A percentile compares a stretch with the other conserved stretches of the same genome.
These are phyloP conservation scores for Cladosporium sp. DNA, from an alignment of 2,329 filamentous ascomycete species.

Conservation along the genomic window DNA sequence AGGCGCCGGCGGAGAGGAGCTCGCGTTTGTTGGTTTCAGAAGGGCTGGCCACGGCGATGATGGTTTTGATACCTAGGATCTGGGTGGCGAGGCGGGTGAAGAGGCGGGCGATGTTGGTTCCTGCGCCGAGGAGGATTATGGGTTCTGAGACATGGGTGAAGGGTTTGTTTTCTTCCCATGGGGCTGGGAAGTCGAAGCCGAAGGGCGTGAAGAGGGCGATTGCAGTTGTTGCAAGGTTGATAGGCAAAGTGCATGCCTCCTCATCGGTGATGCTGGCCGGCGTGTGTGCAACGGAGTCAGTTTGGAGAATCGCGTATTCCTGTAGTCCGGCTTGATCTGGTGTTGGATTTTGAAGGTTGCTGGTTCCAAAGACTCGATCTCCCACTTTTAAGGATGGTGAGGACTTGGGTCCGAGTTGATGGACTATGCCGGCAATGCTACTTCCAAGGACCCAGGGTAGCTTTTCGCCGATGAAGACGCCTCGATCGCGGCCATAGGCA, in stretches of 20 bases:
- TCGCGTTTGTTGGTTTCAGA: neutral
- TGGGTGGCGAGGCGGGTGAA: slow-evolving; percentile 16
- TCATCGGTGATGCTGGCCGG: neutral
- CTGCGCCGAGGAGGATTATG: neutral
- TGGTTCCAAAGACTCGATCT: slow-evolving; percentile 19
- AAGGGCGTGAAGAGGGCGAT: neutral
- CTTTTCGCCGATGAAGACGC: slow-evolving; percentile 19
- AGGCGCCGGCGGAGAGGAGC: neutral
- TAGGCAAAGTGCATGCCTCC: neutral
- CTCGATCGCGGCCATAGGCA: slow-evolving; percentile 23
- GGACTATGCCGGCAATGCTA: slow-evolving; percentile 19
- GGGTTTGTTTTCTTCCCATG: neutral
- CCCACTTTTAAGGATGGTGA: slow-evolving; percentile 8
- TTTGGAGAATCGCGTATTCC: neutral
- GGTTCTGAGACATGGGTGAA: neutral
- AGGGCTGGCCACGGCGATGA: neutral
- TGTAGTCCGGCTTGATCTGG: neutral
- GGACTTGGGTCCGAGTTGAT: neutral
- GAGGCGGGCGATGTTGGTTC: slow-evolving; percentile 20
- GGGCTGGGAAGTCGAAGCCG: slow-evolving; percentile 2
- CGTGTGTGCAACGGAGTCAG: neutral
- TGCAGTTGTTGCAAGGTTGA: neutral
- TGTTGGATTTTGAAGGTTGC: slow-evolving; percentile 12
- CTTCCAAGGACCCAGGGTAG: slow-evolving; percentile 18
- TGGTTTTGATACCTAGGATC: neutral